Base-by-base conservation (phyloP, 192 early-diverging fungal genomes). In the Coemansia sp. region DNA sequence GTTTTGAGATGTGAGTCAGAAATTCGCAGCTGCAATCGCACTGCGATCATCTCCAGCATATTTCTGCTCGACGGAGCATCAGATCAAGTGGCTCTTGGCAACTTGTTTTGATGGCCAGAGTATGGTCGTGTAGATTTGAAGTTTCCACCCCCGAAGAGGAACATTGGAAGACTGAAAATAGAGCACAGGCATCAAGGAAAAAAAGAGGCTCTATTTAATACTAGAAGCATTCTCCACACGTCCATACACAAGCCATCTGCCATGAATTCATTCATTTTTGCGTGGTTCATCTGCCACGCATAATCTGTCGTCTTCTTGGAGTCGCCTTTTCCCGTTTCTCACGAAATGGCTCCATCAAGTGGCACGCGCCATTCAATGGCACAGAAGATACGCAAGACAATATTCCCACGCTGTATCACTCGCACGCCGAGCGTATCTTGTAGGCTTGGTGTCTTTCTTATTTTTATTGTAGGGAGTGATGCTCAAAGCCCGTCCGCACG, bases 1-100 rank as follows among this genome's bases (percentile, higher is more conserved):
- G 43, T 45, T 32, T 18, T 10, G 41, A 43, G 51, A 62, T 68
- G 39, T 46, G 62, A 64, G 42, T 43, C 62, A 60, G 43, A 45
- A 45, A 12, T 4, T 7, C 43, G 8, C 13, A 32, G 43, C 43
- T 45, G 43, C 43, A 45, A 45, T 45, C 43, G 8, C 43, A 45
- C 5, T 12, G 43, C 43, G 32, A 32, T 32, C 43, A 45, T 45
- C 43, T 45, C 43, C 8, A 2, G 10, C 43, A 45, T 45, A 15
- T 12, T 45, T 7, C 13, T 45, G 43, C 43, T 32, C 5, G 43
- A 45, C 13, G 43, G 43, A 45, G 43, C 8, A 45, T 12, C 43
- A 45, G 43, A 45, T 12, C 43, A 45, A 45, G 13, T 7, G 13
- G 8, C 43, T 32, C 32, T 32, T 15, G 13, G 43, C 43, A 45